These are phyloP conservation scores for Globisporangium lucens DNA, from an alignment of 352 stramenopile species.

Conservation along the genomic window DNA sequence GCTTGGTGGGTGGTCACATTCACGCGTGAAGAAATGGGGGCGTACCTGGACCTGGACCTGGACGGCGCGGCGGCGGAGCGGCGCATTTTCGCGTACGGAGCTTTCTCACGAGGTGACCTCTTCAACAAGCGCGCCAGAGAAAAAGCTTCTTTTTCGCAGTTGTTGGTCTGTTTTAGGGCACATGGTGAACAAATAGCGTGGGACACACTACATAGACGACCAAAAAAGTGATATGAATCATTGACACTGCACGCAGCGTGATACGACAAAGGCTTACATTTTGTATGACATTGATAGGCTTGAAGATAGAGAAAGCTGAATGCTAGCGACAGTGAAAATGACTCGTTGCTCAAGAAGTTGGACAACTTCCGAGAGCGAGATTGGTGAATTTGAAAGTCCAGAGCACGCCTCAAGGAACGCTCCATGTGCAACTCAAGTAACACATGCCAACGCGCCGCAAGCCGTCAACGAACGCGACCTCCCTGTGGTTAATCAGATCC, in stretches of 20 bases:
- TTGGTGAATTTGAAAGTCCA: neutral
- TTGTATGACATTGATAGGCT: neutral
- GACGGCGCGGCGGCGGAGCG: neutral
- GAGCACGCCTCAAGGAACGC: neutral
- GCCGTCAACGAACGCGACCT: neutral
- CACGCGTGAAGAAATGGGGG: neutral
- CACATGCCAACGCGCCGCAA: neutral
- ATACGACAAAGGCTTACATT: neutral
- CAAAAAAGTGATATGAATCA: too few relatives aligned
- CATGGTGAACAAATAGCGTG: neutral
- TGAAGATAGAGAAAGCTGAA: too few relatives aligned
- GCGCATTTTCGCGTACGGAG: neutral
- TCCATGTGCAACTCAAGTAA: neutral
- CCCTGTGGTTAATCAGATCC: neutral
- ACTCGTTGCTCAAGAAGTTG: too few relatives aligned
- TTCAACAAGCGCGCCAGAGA: slow-evolving; percentile 1
- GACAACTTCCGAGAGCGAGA: neutral
- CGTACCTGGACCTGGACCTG: neutral
- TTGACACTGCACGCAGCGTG: neutral
- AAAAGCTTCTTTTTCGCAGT: slow-evolving; percentile 1
- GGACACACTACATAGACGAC: neutral
- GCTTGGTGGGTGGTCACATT: neutral
- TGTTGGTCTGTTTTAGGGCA: neutral
- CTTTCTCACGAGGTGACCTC: slow-evolving; percentile 2
- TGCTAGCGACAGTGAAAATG: too few relatives aligned